Evolutionary conservation across 495 filamentous ascomycete genomes (phyloP).

Genomic region (Cenococcum geophilum): DNA sequence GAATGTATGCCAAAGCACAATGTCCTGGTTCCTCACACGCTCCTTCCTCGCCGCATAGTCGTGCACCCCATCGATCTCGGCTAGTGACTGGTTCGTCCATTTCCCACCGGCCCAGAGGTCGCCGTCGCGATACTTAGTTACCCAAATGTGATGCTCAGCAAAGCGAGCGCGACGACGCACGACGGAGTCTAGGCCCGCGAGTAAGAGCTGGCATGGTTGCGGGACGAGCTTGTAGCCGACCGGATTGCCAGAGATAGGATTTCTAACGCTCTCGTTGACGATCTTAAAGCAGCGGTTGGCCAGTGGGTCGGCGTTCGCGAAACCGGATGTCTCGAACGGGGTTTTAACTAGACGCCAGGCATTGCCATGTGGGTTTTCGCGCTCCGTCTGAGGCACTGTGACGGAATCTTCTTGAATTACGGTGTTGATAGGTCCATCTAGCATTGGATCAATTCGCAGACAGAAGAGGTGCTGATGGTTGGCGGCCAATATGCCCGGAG

Average conservation of each 20-base stretch:
- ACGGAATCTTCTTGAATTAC: conserved; percentile 25
- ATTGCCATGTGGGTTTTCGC: conserved; percentile 25
- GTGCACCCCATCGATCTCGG: conserved; percentile 6
- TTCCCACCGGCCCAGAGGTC: conserved; percentile 25
- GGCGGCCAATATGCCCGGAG: conserved; percentile 25
- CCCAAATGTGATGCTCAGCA: conserved; percentile 29
- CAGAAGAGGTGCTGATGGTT: conserved; percentile 33
- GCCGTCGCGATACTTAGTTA: conserved; percentile 28
- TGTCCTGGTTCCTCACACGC: conserved; percentile 25
- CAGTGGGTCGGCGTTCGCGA: conserved; percentile 16
- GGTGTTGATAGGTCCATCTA: conserved; percentile 25
- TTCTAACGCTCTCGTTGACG: conserved; percentile 14
- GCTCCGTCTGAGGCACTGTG: conserved; percentile 11
- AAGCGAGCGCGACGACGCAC: conserved; percentile 17
- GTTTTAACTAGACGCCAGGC: conserved; percentile 15
- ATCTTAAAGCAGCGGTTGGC: conserved; percentile 30
- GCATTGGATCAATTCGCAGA: conserved; percentile 27
- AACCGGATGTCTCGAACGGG: conserved; percentile 14
- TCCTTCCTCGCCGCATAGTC: conserved; percentile 13
- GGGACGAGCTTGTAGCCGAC: conserved; percentile 34
- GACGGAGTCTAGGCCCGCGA: conserved; percentile 10
- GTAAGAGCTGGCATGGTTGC: conserved; percentile 24
- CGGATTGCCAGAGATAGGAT: conserved; percentile 25
- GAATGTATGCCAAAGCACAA: conserved; percentile 34
- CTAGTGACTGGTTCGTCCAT: conserved; percentile 25